Percentiles rank a stretch among this genome's conserved stretches.
These are phyloP conservation scores for Starmerella stellata DNA, from an alignment of 805 yeast species.

Conservation along the genomic window DNA sequence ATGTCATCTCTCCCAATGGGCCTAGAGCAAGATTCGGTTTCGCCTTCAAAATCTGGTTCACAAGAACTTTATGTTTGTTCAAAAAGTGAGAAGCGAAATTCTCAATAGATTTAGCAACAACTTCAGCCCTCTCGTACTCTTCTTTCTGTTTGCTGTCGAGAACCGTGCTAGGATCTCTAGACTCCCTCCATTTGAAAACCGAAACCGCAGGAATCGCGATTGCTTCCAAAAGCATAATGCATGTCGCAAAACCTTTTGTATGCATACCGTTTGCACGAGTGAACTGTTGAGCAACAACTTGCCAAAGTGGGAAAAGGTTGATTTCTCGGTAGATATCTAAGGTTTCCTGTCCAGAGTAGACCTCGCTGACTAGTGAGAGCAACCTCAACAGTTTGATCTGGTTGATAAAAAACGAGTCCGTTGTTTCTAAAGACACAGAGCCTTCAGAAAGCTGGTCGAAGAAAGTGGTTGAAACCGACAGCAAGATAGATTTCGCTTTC, in stretches of 20 bases:
- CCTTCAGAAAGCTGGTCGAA: constrained; percentile 33
- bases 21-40: constrained; percentile 92
- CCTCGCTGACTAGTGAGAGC: constrained; percentile 70
- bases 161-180: not conserved
- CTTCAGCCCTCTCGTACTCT: not conserved
- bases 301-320: constrained; percentile 64
- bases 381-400: constrained; percentile 78
- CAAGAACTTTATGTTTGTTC: constrained; percentile 46
- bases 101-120: not conserved
- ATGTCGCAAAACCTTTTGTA: constrained; percentile 53
- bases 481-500: constrained; percentile 1
- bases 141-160: not conserved
- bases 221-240: constrained; percentile 76
- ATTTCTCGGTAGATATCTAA: constrained; percentile 32
- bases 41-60: constrained; percentile 78
- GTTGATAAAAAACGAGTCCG: constrained; percentile 64
- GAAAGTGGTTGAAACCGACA: constrained; percentile 27
- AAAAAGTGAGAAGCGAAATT: constrained; percentile 23
- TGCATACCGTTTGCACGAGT: constrained; percentile 39
- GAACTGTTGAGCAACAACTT: constrained; percentile 43
- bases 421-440: constrained; percentile 16
- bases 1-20: constrained; percentile 73
- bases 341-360: constrained; percentile 33
- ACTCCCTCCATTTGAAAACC: constrained; percentile 30
- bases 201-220: constrained; percentile 86